A percentile compares a stretch with the other conserved stretches of the same genome.
Evolutionary conservation across 306 rosid species (phyloP).

Genomic region (Pterocarpus santalinus): DNA sequence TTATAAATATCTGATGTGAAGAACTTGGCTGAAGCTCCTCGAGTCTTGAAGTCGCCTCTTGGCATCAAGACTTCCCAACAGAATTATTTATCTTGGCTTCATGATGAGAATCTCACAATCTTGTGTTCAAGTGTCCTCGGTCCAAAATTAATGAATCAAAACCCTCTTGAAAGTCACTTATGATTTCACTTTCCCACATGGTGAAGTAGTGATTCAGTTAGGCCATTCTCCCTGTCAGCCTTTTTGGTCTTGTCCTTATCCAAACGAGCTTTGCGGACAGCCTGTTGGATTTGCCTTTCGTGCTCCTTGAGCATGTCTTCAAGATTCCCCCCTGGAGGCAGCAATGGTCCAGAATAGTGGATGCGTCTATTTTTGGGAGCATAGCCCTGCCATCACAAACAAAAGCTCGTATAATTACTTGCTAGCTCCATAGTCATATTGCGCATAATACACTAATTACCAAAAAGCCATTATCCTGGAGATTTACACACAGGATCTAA

Average conservation of each 20-base stretch:
- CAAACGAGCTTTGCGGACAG: constrained; percentile 77
- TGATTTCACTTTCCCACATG: constrained; percentile 46
- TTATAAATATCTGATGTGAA: constrained; percentile 29
- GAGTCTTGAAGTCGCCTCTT: constrained; percentile 29
- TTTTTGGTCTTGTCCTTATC: constrained; percentile 64
- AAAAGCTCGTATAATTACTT: constrained; percentile 31
- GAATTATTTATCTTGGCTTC: constrained; percentile 20
- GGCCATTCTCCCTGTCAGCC: constrained; percentile 51
- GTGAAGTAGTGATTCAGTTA: constrained; percentile 63
- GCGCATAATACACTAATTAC: constrained; percentile 1
- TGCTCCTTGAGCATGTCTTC: constrained; percentile 87
- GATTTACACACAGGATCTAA: constrained; percentile 23
- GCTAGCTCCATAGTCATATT: constrained; percentile 33
- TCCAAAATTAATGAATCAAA: constrained; percentile 38
- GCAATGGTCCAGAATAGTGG: constrained; percentile 79
- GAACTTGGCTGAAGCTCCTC: constrained; percentile 41
- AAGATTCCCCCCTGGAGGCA: constrained; percentile 67
- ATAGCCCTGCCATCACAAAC: constrained; percentile 54
- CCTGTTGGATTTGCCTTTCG: constrained; percentile 77
- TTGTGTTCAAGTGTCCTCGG: constrained; percentile 41
- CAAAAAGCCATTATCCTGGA: constrained; percentile 21
- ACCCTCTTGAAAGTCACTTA: constrained; percentile 45
- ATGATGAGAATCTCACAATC: constrained; percentile 6
- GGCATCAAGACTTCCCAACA: constrained; percentile 13
- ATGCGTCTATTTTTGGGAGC: constrained; percentile 58